Evolutionary conservation across 805 yeast genomes (phyloP), one percentile per base, ranked within the genome.

Genomic region (Jamesozyma hellenica): DNA sequence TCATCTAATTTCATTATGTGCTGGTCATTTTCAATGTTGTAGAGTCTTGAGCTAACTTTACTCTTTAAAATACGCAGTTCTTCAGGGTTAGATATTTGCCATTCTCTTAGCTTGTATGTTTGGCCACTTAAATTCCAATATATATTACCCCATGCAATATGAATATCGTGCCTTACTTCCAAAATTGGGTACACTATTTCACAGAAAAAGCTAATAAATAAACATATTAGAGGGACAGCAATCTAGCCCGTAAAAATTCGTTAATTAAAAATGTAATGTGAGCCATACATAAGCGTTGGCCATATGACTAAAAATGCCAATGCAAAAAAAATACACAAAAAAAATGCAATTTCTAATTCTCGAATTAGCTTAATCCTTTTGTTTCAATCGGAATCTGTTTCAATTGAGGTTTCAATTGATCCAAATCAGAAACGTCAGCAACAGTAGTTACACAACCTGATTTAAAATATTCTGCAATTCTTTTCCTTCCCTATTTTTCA

Each of bases 201-300:
- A 41, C 74, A 66, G 45, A 71, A 69, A 0, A 75, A 77, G 28
- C 82, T 72, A 51, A 72, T 67, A 63, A 83, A 84, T 28, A 84
- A 64, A 95, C 95, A 86, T 42, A 85, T 75, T 39, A 87, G 75
- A 43, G 80, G 77, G 25, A 86, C 94, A 28, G 71, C 75, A 36
- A 87, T 73, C 95, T 95, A 87, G 34, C 95, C 95, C 6, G 92
- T 82, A 61, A 86, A 87, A 64, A 84, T 84, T 41, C 59, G 61
- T 58, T 74, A 78, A 39, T 84, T 75, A 62, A 86, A 87, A 31
- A 86, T 67, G 55, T 86, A 86, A 3, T 73, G 70, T 4, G 80
- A 55, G 26, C 95, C 96, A 58, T 80, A 86, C 92, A 87, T 80
- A 48, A 96, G 95, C 86, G 86, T 82, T 52, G 96, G 96, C 92